Evolutionary conservation across 257 asterid genomes (phyloP).

Genomic region (Anisodus acutangulus): DNA sequence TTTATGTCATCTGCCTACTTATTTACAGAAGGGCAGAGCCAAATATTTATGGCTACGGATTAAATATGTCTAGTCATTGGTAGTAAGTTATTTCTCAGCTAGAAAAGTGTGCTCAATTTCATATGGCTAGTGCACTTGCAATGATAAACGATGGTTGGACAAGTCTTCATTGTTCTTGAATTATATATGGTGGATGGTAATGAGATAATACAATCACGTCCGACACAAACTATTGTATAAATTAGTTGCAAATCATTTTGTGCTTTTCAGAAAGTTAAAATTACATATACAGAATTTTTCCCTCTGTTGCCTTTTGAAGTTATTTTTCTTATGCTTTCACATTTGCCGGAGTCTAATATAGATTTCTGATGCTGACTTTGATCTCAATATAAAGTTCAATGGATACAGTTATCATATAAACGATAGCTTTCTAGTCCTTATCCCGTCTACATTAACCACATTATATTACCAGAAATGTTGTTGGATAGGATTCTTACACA

Average conservation of each 20-base stretch:
- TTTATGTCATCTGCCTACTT: not conserved
- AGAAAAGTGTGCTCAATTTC: not conserved
- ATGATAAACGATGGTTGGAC: not conserved
- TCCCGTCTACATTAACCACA: constrained; percentile 6
- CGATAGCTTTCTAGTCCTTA: not conserved
- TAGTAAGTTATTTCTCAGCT: not conserved
- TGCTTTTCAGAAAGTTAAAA: not conserved
- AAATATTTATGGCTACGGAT: not conserved
- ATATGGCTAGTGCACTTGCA: not conserved
- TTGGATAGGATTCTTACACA: constrained; percentile 3
- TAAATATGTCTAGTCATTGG: not conserved
- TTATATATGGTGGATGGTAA: not conserved
- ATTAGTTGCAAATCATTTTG: constrained; percentile 2
- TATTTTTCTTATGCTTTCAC: not conserved
- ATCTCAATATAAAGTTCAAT: not conserved
- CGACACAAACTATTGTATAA: not conserved
- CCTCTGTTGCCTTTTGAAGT: constrained; percentile 18
- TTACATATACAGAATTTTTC: not conserved
- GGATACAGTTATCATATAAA: not conserved
- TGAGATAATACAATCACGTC: not conserved
- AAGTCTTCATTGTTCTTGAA: not conserved
- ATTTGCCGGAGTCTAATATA: not conserved
- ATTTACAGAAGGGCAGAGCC: not conserved
- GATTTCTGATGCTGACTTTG: constrained; percentile 16
- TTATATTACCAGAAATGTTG: not conserved